Evolutionary conservation across 106 monocot species (phyloP), one percentile per base, ranked within the genome.

Genomic region (Dioscorea dumetorum): DNA sequence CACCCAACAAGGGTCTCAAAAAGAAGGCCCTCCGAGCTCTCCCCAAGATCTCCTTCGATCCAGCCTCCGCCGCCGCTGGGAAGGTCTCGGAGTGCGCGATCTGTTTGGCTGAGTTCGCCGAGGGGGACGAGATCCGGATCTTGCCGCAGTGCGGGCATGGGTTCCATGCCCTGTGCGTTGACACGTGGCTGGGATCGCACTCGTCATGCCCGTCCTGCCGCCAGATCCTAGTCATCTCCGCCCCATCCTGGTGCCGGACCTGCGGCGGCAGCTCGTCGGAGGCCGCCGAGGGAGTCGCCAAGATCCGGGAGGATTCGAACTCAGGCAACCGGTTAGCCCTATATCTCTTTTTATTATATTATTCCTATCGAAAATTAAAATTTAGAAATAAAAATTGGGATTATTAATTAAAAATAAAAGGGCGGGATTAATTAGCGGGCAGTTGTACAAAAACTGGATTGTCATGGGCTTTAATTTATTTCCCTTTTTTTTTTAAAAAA

Each of bases 1-100:
- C 33, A 0, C 67, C 51, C 4, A 69, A 52, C 35, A 73, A 61
- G 63, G 72, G 72, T 1, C 49, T 72, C 11, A 64, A 72, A 41
- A 67, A 72, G 72, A 62, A 67, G 72, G 70, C 57, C 34, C 20
- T 72, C n/a, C 50, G 41, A 12, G 22, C 67, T 13, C 66, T 78
- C 1, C 72, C 78, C 22, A 71, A 14, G 67, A 10, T 72, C 15
- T 23, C 72, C 57, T 78, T 67, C 78, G 3, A 4, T 4, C 9
- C 10, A 1, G 52, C 56, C 0, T 16, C 35, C 19, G 70, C 8
- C 14, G 28, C 9, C 31, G 31, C 12, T 10, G 15, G 0, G 10
- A 33, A 16, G 15, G 1, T 34, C 11, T 33, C 32, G 0, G 62
- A 63, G 2, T 63, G 62, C 34, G 62, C 62, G 2, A 63, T 63